phyloP scores from a whole-genome alignment of 2,329 filamentous ascomycete genomes.

The Diaporthe batatas region DNA sequence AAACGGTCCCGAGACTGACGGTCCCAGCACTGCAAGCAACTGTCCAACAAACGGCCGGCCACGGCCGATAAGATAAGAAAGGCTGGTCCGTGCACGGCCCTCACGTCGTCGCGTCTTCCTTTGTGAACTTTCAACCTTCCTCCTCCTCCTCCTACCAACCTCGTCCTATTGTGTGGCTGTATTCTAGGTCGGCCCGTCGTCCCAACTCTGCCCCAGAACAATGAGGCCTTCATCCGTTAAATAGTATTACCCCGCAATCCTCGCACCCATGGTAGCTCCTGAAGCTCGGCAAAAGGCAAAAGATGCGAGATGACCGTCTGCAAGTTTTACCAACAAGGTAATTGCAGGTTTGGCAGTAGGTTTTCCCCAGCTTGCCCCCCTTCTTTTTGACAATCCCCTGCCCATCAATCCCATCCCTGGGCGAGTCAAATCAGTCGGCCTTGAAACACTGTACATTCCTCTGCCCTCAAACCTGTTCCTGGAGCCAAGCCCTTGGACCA shows the following conservation, averaged over 20 bases:
- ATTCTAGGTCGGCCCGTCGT: neutral
- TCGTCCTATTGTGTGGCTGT: slow-evolving; percentile 12
- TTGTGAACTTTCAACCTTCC: slow-evolving; percentile 21
- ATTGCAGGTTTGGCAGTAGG: slow-evolving; percentile 66
- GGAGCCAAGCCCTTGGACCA: neutral
- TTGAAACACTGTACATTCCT: neutral
- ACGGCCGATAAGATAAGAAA: slow-evolving; percentile 21
- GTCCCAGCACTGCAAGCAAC: too few relatives aligned
- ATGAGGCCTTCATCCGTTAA: slow-evolving; percentile 1
- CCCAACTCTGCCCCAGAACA: slow-evolving; percentile 23
- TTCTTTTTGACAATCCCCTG: neutral
- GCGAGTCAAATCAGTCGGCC: neutral
- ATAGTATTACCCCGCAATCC: slow-evolving; percentile 21
- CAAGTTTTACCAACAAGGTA: slow-evolving; percentile 64
- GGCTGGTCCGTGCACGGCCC: slow-evolving; percentile 17
- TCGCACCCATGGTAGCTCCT: slow-evolving; percentile 20
- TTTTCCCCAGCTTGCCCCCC: slow-evolving; percentile 38
- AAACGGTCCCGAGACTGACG: neutral
- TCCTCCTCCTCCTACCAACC: neutral
- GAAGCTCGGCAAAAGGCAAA: slow-evolving; percentile 23
- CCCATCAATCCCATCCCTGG: neutral
- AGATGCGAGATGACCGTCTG: slow-evolving; percentile 52
- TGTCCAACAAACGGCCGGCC: neutral
- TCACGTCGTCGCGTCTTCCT: slow-evolving; percentile 39
- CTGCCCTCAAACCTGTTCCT: neutral